Evolutionary conservation across 2,329 filamentous ascomycete genomes (phyloP).

Genomic region (Aureobasidium sp.): DNA sequence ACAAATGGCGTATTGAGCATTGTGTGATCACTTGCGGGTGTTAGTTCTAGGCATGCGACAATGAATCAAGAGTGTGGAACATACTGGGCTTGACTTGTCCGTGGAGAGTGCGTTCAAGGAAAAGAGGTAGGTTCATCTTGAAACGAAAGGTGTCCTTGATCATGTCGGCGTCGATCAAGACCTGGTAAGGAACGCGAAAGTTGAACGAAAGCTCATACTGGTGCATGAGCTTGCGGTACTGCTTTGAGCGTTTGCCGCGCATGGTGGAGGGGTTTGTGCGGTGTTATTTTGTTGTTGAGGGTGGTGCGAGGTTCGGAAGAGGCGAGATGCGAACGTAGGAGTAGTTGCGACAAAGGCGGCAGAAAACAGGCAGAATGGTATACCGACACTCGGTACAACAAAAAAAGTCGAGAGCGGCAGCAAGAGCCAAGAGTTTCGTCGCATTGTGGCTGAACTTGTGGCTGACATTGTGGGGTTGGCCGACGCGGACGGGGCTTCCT

Average conservation of each 20-base stretch:
- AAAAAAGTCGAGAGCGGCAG: neutral
- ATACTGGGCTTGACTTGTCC: conserved; percentile 74
- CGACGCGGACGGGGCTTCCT: neutral
- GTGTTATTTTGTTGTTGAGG: neutral
- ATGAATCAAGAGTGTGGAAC: conserved; percentile 23
- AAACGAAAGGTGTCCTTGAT: conserved; percentile 71
- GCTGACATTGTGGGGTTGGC: neutral
- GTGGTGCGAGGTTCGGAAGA: neutral
- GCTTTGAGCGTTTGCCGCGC: conserved; percentile 61
- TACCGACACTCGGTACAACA: neutral
- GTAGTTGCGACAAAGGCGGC: neutral
- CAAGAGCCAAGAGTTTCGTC: conserved; percentile 8
- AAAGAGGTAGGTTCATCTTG: conserved; percentile 78
- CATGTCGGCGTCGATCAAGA: conserved; percentile 79
- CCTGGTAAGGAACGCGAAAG: conserved; percentile 91
- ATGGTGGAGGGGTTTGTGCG: conserved; percentile 37
- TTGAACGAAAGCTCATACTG: conserved; percentile 80
- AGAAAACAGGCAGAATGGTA: neutral
- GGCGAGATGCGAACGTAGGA: neutral
- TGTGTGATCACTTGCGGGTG: conserved; percentile 59
- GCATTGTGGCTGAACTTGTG: neutral
- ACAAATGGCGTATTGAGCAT: conserved; percentile 72
- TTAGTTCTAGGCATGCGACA: neutral
- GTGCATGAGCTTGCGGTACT: conserved; percentile 87
- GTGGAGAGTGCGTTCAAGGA: conserved; percentile 73